Evolutionary conservation across 108 stramenopile species (phyloP).

Genomic region (Cylindrotheca fusiformis): DNA sequence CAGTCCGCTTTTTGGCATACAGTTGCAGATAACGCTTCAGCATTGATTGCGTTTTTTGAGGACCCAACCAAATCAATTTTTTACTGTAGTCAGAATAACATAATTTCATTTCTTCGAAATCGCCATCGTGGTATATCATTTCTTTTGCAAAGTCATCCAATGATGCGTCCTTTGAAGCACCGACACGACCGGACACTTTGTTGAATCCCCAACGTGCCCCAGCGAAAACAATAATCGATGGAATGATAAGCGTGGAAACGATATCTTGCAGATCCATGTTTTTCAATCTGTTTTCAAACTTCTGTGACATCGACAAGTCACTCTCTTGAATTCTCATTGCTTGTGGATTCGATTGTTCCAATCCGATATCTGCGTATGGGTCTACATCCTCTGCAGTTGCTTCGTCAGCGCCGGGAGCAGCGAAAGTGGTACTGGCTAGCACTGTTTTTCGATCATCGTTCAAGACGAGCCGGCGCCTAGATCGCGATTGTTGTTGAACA

Average conservation of each 20-base stretch:
- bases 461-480: slow-evolving; percentile 19
- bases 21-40: slow-evolving; percentile 56
- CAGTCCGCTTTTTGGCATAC: slow-evolving; percentile 75
- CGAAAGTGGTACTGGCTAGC: slow-evolving; percentile 24
- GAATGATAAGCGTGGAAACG: slow-evolving; percentile 37
- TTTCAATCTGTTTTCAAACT: slow-evolving; percentile 23
- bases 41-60: slow-evolving; percentile 45
- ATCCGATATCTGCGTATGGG: slow-evolving; percentile 28
- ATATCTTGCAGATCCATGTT: slow-evolving; percentile 41
- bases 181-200: slow-evolving; percentile 31
- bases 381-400: slow-evolving; percentile 12
- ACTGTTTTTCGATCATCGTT: slow-evolving; percentile 15
- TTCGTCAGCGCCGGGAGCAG: slow-evolving; percentile 9
- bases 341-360: slow-evolving; percentile 5
- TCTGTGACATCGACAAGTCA: slow-evolving; percentile 13
- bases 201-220: slow-evolving; percentile 39
- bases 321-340: slow-evolving; percentile 2
- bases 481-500: slow-evolving; percentile 7
- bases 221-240: slow-evolving; percentile 33
- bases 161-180: slow-evolving; percentile 33
- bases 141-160: slow-evolving; percentile 64
- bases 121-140: slow-evolving; percentile 81
- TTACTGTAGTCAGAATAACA: slow-evolving; percentile 61
- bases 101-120: slow-evolving; percentile 76
- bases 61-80: slow-evolving; percentile 62